phyloP scores from a whole-genome alignment of 768 basidiomycete genomes.

The Floccularia luteovirens region DNA sequence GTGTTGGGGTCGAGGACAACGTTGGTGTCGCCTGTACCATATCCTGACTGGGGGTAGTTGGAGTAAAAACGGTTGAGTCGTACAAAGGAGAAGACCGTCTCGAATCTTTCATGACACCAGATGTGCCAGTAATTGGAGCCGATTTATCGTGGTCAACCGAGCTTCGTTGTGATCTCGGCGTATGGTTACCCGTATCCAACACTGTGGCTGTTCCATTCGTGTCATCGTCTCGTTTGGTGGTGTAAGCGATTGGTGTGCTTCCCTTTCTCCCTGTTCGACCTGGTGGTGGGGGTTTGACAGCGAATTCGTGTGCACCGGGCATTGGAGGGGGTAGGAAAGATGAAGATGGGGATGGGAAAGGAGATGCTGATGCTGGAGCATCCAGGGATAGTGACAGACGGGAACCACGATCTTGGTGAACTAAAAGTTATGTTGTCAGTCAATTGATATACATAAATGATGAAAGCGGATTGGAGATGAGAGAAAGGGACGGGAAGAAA shows the following conservation, averaged over 20 bases:
- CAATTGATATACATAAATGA: too few species aligned
- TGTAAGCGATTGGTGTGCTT: not conserved
- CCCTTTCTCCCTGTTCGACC: constrained; percentile 3
- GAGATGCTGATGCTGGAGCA: constrained; percentile 32
- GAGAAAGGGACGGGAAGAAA: too few species aligned
- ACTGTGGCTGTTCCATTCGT: not conserved
- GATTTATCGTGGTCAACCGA: too few species aligned
- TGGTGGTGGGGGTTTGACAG: constrained; percentile 32
- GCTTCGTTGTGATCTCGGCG: not conserved
- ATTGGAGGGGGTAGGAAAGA: constrained; percentile 64
- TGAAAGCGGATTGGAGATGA: too few species aligned
- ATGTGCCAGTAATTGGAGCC: not conserved
- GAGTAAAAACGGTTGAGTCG: too few species aligned
- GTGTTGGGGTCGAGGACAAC: constrained; percentile 3
- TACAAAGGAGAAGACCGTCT: constrained; percentile 6
- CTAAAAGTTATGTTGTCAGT: too few species aligned
- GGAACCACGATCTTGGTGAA: constrained; percentile 3
- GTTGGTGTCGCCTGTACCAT: too few species aligned
- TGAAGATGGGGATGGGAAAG: constrained; percentile 58
- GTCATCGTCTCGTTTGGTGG: not conserved
- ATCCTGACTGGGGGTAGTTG: constrained; percentile 5
- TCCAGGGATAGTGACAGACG: constrained; percentile 32
- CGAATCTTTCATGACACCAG: not conserved
- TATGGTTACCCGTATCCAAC: not conserved
- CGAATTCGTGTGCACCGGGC: constrained; percentile 63